These are phyloP conservation scores for Kodamaea sp. DNA, from an alignment of 1,139 yeast genomes.

Conservation along the genomic window DNA sequence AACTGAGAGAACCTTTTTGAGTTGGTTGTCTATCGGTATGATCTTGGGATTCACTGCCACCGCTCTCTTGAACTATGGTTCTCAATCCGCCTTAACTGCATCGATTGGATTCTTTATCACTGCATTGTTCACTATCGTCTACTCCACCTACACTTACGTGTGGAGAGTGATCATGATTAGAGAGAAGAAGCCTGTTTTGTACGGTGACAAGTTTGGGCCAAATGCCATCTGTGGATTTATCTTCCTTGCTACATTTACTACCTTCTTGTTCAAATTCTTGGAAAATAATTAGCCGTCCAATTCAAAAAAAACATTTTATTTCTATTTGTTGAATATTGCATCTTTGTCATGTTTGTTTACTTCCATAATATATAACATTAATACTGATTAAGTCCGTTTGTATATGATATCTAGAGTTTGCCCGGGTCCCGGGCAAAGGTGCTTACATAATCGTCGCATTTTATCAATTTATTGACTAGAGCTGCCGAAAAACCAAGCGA, in stretches of 20 bases:
- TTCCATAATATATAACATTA: too few relatives aligned
- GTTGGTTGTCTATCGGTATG: constrained; percentile 77
- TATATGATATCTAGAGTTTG: too few relatives aligned
- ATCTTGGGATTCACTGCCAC: constrained; percentile 74
- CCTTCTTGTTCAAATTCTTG: constrained; percentile 59
- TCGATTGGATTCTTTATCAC: constrained; percentile 87
- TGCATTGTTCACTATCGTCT: constrained; percentile 69
- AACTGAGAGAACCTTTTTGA: constrained; percentile 75
- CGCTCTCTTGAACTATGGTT: constrained; percentile 69
- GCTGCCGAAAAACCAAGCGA: too few relatives aligned
- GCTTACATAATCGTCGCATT: too few relatives aligned
- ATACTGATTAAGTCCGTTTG: too few relatives aligned
- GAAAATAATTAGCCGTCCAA: too few relatives aligned
- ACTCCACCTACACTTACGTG: constrained; percentile 74
- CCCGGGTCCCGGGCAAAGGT: too few relatives aligned
- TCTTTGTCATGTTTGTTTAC: too few relatives aligned
- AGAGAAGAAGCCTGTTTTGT: constrained; percentile 75
- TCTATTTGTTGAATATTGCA: too few relatives aligned
- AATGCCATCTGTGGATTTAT: constrained; percentile 75
- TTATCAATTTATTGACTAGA: too few relatives aligned
- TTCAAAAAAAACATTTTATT: too few relatives aligned
- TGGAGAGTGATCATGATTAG: constrained; percentile 86
- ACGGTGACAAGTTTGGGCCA: constrained; percentile 90
- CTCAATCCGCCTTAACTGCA: constrained; percentile 70
- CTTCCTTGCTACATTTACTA: constrained; percentile 69